phyloP scores from a whole-genome alignment of 331 rosid species.

The Ulmus americana region DNA sequence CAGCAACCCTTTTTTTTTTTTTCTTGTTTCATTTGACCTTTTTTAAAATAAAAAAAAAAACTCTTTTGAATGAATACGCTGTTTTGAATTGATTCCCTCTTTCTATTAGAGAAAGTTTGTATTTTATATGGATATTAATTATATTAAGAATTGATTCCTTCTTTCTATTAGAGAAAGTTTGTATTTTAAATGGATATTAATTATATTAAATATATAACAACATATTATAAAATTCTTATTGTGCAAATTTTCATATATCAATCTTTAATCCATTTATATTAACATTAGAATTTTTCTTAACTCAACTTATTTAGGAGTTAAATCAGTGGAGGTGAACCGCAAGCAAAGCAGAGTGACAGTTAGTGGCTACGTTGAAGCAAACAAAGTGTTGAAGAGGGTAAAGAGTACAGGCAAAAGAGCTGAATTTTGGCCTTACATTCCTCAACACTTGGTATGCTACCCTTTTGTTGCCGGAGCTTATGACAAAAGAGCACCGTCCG shows the following conservation, averaged over 20 bases:
- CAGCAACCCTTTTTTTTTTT: too few species aligned
- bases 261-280: too few species aligned
- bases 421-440: conserved; percentile 87
- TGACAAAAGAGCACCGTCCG: conserved; percentile 75
- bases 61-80: too few species aligned
- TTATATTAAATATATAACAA: not conserved
- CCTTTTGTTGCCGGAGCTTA: conserved; percentile 60
- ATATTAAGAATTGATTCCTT: not conserved
- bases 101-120: not conserved
- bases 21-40: too few species aligned
- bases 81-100: not conserved
- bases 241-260: not conserved
- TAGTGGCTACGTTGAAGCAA: conserved; percentile 73
- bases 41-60: too few species aligned
- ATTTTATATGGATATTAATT: not conserved
- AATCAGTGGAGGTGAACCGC: conserved; percentile 75
- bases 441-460: conserved; percentile 55
- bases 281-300: not conserved
- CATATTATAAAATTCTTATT: too few species aligned
- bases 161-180: not conserved
- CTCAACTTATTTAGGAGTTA: conserved; percentile 43
- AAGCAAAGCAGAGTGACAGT: conserved; percentile 67
- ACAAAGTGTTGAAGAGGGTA: conserved; percentile 66
- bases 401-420: conserved; percentile 65
- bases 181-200: not conserved